phyloP scores from a whole-genome alignment of 495 filamentous ascomycete species.

The Penicillium lividum region DNA sequence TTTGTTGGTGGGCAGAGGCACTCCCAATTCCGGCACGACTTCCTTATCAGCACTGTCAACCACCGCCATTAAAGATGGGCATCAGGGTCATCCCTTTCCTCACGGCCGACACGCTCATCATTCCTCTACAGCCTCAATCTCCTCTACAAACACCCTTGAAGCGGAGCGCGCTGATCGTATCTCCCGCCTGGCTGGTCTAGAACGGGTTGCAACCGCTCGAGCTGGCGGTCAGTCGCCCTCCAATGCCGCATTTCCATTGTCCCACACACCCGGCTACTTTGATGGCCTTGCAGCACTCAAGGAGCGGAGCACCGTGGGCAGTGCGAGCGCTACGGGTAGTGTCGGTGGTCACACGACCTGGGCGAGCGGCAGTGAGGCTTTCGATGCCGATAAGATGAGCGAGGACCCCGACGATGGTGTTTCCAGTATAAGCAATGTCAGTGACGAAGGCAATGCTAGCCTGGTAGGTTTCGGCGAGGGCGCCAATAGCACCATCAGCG shows the following conservation, averaged over 20 bases:
- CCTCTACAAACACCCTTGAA: conserved; percentile 70
- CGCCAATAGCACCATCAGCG: conserved; percentile 74
- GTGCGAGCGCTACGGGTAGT: conserved; percentile 75
- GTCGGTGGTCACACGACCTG: conserved; percentile 74
- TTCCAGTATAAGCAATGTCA: conserved; percentile 69
- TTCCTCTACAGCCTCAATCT: conserved; percentile 49
- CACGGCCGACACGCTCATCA: conserved; percentile 58
- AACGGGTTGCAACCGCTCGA: conserved; percentile 71
- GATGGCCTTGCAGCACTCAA: conserved; percentile 60
- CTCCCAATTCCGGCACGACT: conserved; percentile 85
- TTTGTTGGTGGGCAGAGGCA: conserved; percentile 59
- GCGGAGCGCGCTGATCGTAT: conserved; percentile 93
- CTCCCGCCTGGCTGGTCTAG: conserved; percentile 83
- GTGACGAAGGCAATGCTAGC: conserved; percentile 72
- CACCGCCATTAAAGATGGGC: conserved; percentile 91
- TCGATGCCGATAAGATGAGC: conserved; percentile 70
- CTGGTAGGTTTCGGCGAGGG: conserved; percentile 88
- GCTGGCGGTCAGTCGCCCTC: conserved; percentile 39
- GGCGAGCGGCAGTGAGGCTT: conserved; percentile 64
- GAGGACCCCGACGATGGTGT: conserved; percentile 64
- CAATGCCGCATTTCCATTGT: conserved; percentile 25
- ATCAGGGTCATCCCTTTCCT: conserved; percentile 66
- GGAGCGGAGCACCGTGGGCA: conserved; percentile 82
- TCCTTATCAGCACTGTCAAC: conserved; percentile 85
- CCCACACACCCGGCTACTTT: conserved; percentile 62